These are phyloP conservation scores for Kondoa malvinella DNA, from an alignment of 768 basidiomycete species.

Conservation along the genomic window DNA sequence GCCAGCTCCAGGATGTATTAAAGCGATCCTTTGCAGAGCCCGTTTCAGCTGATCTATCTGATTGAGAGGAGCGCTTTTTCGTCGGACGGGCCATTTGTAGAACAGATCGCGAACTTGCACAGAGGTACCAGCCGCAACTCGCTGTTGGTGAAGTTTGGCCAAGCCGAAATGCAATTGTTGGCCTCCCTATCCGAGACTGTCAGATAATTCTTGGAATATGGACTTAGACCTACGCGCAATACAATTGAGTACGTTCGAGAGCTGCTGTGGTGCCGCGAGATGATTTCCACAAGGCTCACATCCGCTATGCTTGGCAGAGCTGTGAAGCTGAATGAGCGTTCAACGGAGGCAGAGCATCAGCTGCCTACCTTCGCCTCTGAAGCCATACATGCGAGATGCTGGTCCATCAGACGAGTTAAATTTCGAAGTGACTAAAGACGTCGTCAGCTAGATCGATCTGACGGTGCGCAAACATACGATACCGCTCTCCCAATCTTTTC, in stretches of 20 bases:
- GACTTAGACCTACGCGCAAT: background rate
- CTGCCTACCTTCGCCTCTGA: slow-evolving; percentile 69
- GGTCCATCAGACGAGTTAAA: slow-evolving; percentile 36
- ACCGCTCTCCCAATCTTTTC: slow-evolving; percentile 44
- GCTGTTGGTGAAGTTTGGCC: background rate
- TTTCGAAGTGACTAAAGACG: slow-evolving; percentile 31
- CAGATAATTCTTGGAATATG: background rate
- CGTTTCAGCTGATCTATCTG: background rate
- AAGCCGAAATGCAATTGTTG: slow-evolving; percentile 1
- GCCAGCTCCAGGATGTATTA: background rate
- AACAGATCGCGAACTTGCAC: slow-evolving; percentile 78
- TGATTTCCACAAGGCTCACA: slow-evolving; percentile 61
- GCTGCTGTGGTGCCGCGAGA: slow-evolving; percentile 44
- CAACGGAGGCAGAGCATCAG: background rate
- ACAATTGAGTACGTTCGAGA: slow-evolving; percentile 5
- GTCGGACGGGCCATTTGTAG: slow-evolving; percentile 39
- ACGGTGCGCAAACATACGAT: slow-evolving; percentile 42
- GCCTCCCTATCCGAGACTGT: slow-evolving; percentile 8
- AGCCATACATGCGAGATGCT: slow-evolving; percentile 80
- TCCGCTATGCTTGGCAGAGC: slow-evolving; percentile 72
- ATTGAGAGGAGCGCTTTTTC: slow-evolving; percentile 3
- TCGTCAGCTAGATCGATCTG: slow-evolving; percentile 40
- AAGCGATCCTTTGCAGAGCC: background rate
- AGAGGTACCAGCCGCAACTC: slow-evolving; percentile 45
- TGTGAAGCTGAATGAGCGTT: background rate